Evolutionary conservation across 176 grass and related monocot species (phyloP).

Genomic region (Phyllostachys edulis): DNA sequence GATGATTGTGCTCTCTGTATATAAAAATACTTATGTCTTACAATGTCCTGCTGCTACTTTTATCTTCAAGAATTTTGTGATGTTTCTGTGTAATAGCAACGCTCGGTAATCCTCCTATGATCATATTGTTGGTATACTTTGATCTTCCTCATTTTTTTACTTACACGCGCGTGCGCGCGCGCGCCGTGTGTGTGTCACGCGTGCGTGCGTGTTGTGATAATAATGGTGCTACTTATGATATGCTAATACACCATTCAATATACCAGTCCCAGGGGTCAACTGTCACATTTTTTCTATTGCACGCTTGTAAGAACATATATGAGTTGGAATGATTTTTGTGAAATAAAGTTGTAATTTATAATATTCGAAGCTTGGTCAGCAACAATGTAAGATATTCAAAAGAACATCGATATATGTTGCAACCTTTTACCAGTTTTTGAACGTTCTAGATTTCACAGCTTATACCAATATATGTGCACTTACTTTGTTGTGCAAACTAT

Average conservation of each 20-base stretch:
- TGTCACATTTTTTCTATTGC: not conserved
- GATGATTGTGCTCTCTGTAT: not conserved
- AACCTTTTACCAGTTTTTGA: not conserved
- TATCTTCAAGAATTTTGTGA: not conserved
- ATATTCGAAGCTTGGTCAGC: not conserved
- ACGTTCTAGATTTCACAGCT: not conserved
- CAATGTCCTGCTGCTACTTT: not conserved
- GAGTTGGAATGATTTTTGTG: not conserved
- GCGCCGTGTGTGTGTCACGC: too few species aligned
- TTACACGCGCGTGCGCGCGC: too few species aligned
- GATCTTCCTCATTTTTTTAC: not conserved
- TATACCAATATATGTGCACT: not conserved
- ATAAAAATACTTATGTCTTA: not conserved
- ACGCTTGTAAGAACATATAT: not conserved
- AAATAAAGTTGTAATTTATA: not conserved
- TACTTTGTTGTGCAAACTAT: not conserved
- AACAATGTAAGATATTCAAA: not conserved
- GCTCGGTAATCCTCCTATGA: not conserved
- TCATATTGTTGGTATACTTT: not conserved
- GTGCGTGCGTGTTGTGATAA: not conserved
- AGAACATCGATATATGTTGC: not conserved
- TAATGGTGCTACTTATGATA: constrained; percentile 7
- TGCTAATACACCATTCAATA: constrained; percentile 4
- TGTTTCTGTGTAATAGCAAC: not conserved
- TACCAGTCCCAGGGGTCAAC: not conserved